These are phyloP conservation scores for Cnidoscolus chayamansa DNA, from an alignment of 441 rosid species.

Conservation along the genomic window DNA sequence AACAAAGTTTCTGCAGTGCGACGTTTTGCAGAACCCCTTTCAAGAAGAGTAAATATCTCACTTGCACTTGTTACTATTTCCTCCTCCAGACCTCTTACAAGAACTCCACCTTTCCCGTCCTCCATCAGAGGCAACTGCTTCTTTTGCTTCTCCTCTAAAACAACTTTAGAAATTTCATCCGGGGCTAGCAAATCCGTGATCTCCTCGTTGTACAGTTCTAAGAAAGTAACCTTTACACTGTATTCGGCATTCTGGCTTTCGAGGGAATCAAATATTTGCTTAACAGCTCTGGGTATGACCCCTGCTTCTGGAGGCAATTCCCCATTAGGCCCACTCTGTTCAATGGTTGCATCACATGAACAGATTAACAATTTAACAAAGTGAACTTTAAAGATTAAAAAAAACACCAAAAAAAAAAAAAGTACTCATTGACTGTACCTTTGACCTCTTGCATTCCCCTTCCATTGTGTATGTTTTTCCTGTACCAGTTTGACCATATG, in stretches of 20 bases:
- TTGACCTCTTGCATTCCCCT: constrained; percentile 90
- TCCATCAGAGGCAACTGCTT: constrained; percentile 93
- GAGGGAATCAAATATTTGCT: constrained; percentile 91
- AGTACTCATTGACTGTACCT: constrained; percentile 40
- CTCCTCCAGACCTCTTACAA: constrained; percentile 94
- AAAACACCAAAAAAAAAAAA: neutral
- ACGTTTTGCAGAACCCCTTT: constrained; percentile 92
- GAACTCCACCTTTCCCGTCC: constrained; percentile 99
- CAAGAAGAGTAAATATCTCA: constrained; percentile 88
- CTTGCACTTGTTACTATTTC: constrained; percentile 88
- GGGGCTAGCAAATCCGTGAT: constrained; percentile 96
- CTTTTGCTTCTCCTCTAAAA: constrained; percentile 79
- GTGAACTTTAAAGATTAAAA: too few relatives aligned
- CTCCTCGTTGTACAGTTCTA: constrained; percentile 94
- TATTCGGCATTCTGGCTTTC: constrained; percentile 97
- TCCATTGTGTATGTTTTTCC: constrained; percentile 99
- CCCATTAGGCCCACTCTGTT: constrained; percentile 72
- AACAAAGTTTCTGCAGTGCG: constrained; percentile 93
- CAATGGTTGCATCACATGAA: constrained; percentile 14
- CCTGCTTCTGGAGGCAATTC: constrained; percentile 89
- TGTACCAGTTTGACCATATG: constrained; percentile 98
- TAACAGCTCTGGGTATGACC: constrained; percentile 91
- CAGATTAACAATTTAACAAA: neutral
- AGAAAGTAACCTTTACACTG: constrained; percentile 91
- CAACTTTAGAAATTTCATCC: constrained; percentile 73